Base-by-base conservation (phyloP, 805 yeast genomes). In the Wilhelminamyces savonicus region DNA sequence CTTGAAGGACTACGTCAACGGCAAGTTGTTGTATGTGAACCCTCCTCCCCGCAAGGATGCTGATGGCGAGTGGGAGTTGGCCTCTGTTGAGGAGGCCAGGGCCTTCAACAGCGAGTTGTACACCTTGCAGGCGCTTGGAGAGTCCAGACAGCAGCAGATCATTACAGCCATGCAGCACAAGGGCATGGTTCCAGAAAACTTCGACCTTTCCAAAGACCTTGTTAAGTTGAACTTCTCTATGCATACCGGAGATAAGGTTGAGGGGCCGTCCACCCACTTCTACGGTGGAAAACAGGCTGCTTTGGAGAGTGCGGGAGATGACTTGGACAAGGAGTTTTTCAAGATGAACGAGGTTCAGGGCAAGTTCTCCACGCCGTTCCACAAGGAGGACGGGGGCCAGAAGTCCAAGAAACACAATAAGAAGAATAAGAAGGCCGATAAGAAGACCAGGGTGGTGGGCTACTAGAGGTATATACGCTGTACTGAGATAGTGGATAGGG, bases 1-100 rank as follows among this genome's bases (percentile, higher is more conserved):
- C 31, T 69, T 92, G 52, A 92, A 92, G 58, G 99, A 92, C 56
- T 92, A 87, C 46, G 97, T 94, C 16, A 84, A 75, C 54, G 98
- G 97, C 41, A 88, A 86, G 54, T 64, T 92, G 34, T 63, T 86
- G 27, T 88, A 71, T 51, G 79, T 84, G 24, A 79, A 77, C 40
- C 96, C 97, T 11, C 98, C 98, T 23, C 97, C 97, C 31, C 43
- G 31, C 25, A 63, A 62, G 26, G 52, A 69, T 13, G 76, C 62
- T 4, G 79, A 74, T 29, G 80, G 76, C 10, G 66, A 76, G 4
- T 78, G 75, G 46, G 81, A 76, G 36, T 60, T 72, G 36, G 58
- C 66, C 17, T 68, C 69, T 27, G 31, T 62, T 21, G 50, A 52
- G 18, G 65, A 59, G 33, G 44, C 54, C 13, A 48, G 67, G 33